Conservation (phyloP, 192 early-diverging fungal genomes). For the Coemansia sp. region DNA sequence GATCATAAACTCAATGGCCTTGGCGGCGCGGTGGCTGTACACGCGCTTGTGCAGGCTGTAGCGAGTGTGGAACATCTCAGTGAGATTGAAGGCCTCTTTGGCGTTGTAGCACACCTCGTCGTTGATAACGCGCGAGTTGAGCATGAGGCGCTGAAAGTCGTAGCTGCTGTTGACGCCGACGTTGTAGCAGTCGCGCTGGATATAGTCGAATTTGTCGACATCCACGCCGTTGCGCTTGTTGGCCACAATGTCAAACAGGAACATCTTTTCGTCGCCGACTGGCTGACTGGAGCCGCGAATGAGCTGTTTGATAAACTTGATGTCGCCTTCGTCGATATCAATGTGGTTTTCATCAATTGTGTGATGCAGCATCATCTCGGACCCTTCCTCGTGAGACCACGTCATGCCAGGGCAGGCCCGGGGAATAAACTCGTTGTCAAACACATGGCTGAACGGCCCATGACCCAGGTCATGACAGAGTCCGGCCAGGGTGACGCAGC, state of each 20-base stretch:
- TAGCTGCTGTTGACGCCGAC: slow-evolving; percentile 56
- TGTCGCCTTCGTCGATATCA: slow-evolving; percentile 60
- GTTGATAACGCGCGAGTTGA: slow-evolving; percentile 79
- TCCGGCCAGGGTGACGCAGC: slow-evolving; percentile 86
- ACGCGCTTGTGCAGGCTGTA: slow-evolving; percentile 79
- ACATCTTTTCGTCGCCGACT: slow-evolving; percentile 55
- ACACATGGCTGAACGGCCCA: slow-evolving; percentile 93
- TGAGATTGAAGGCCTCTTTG: slow-evolving; percentile 87
- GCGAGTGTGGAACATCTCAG: slow-evolving; percentile 81
- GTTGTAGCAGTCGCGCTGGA: slow-evolving; percentile 80
- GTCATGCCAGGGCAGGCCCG: slow-evolving; percentile 47
- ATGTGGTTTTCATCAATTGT: slow-evolving; percentile 72
- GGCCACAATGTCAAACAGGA: slow-evolving; percentile 94
- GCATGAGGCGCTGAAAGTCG: slow-evolving; percentile 69
- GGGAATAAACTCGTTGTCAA: slow-evolving; percentile 89
- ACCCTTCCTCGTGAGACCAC: slow-evolving; percentile 78
- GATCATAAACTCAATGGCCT: slow-evolving; percentile 87
- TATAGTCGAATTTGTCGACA: slow-evolving; percentile 90
- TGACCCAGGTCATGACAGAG: slow-evolving; percentile 96
- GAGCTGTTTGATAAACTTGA: slow-evolving; percentile 68
- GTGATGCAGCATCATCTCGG: slow-evolving; percentile 83
- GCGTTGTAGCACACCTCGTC: slow-evolving; percentile 86
- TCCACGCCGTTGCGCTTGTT: slow-evolving; percentile 93
- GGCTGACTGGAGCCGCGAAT: slow-evolving; percentile 59
- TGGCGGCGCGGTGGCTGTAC: slow-evolving; percentile 81